Conservation (phyloP, 768 basidiomycete genomes). For the Rickenella mellea region DNA sequence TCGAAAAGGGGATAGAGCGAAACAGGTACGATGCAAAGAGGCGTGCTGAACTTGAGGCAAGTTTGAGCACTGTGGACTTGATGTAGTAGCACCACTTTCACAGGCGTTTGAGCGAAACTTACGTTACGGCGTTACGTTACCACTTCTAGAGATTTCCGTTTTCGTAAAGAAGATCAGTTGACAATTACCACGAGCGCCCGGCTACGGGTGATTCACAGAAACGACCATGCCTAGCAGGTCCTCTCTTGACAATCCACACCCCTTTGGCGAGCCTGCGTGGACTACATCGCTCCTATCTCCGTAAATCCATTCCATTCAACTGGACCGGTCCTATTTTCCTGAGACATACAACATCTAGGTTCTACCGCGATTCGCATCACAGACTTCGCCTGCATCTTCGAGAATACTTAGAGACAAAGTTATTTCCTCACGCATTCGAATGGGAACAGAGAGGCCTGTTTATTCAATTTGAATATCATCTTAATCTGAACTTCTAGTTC, state of each 20-base stretch:
- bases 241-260: neutral
- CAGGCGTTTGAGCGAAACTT: no score
- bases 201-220: no score
- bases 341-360: neutral
- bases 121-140: no score
- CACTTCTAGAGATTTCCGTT: no score
- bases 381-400: neutral
- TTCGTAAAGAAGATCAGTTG: no score
- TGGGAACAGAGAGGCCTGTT: constrained; percentile 7
- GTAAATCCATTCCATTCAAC: neutral
- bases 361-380: neutral
- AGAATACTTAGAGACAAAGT: constrained; percentile 4
- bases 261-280: neutral
- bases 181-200: no score
- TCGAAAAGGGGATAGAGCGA: constrained; percentile 28
- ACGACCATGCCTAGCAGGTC: no score
- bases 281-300: neutral
- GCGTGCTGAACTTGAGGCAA: neutral
- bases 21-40: constrained; percentile 11
- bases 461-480: neutral
- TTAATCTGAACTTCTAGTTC: neutral
- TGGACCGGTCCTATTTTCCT: neutral
- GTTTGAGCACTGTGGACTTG: no score
- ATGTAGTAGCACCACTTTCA: no score
- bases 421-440: constrained; percentile 6